Conservation (phyloP, 208 protist species). For the Angomonas desouzai region DNA sequence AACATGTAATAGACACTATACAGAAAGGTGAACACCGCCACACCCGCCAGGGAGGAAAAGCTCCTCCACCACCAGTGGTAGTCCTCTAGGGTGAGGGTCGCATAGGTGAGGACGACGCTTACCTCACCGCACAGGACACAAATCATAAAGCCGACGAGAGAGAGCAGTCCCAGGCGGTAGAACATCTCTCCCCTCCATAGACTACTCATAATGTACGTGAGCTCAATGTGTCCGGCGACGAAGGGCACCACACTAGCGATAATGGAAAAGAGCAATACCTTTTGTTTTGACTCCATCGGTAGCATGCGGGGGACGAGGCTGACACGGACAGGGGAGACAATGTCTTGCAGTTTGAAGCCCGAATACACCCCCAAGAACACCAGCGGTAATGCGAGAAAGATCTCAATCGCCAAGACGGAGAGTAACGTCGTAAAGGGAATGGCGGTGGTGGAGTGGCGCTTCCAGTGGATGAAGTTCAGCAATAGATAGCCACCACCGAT, state of each 20-base stretch:
- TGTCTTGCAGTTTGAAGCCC: slow-evolving; percentile 73
- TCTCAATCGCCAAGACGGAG: slow-evolving; percentile 59
- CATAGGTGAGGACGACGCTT: slow-evolving; percentile 96
- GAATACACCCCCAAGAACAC: slow-evolving; percentile 87
- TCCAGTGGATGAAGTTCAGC: slow-evolving; percentile 63
- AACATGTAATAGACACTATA: slow-evolving; percentile 93
- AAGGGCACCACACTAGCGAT: slow-evolving; percentile 93
- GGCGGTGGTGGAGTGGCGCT: slow-evolving; percentile 43
- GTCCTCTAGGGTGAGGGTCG: slow-evolving; percentile 93
- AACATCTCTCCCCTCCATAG: slow-evolving; percentile 93
- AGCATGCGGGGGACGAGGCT: slow-evolving; percentile 96
- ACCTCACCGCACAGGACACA: slow-evolving; percentile 94
- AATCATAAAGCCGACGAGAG: slow-evolving; percentile 92
- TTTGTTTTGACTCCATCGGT: slow-evolving; percentile 40
- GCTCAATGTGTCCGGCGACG: slow-evolving; percentile 96
- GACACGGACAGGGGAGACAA: slow-evolving; percentile 70
- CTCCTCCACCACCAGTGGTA: slow-evolving; percentile 98
- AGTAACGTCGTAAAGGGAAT: slow-evolving; percentile 67
- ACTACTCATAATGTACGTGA: slow-evolving; percentile 94
- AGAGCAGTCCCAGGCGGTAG: slow-evolving; percentile 95
- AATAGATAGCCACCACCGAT: slow-evolving; percentile 45
- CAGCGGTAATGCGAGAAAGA: slow-evolving; percentile 92
- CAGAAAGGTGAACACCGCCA: slow-evolving; percentile 90
- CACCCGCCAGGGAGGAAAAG: slow-evolving; percentile 74
- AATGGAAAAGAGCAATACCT: slow-evolving; percentile 32